Evolutionary conservation across 257 asterid genomes (phyloP).

Genomic region (Asclepias syriaca): DNA sequence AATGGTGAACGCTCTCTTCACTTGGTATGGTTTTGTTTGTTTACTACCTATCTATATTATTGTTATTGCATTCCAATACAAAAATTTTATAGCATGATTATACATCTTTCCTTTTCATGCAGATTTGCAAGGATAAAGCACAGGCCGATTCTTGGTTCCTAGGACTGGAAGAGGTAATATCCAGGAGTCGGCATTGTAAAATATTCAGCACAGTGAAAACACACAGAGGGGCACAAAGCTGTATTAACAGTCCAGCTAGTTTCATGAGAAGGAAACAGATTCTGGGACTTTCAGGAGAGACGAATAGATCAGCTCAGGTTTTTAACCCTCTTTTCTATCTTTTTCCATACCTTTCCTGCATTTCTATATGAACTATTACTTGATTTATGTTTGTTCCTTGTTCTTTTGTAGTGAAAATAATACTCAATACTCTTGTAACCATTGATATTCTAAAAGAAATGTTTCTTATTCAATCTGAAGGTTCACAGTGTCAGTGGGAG

Average conservation of each 20-base stretch:
- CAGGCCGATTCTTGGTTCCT: conserved; percentile 44
- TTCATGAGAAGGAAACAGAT: conserved; percentile 44
- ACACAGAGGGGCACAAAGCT: conserved; percentile 42
- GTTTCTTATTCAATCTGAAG: conserved; percentile 20
- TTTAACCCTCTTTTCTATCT: neutral
- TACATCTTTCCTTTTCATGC: conserved; percentile 3
- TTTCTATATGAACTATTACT: conserved; percentile 5
- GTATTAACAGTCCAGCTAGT: conserved; percentile 47
- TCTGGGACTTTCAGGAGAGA: conserved; percentile 30
- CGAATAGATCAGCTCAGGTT: conserved; percentile 30
- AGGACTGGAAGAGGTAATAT: conserved; percentile 32
- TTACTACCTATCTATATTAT: neutral
- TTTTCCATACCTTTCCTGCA: neutral
- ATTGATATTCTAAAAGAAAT: neutral
- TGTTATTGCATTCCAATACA: neutral
- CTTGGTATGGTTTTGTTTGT: conserved; percentile 28
- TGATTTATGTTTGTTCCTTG: neutral
- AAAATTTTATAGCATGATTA: neutral
- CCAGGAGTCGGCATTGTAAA: conserved; percentile 28
- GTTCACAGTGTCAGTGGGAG: conserved; percentile 38
- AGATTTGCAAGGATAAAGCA: conserved; percentile 44
- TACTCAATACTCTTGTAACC: neutral
- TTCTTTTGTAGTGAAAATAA: neutral
- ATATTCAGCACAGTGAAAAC: conserved; percentile 21
- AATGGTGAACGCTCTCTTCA: conserved; percentile 37